Conservation (phyloP, 306 rosid species). For the Calophaca sinica region DNA sequence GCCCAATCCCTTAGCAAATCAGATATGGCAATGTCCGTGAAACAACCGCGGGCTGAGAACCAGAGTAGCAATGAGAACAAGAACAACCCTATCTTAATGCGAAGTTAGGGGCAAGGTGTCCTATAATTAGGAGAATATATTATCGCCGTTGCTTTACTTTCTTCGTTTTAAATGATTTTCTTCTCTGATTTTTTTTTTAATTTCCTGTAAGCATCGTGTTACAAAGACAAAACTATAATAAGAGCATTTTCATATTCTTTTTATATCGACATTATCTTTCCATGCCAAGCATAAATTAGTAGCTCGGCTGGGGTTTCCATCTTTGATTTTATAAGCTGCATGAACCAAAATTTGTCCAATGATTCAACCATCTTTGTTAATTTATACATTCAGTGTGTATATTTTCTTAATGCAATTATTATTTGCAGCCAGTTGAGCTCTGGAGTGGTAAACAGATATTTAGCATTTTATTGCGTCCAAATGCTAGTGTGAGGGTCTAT, state of each 20-base stretch:
- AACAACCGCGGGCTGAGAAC: slow-evolving; percentile 16
- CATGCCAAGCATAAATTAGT: background rate
- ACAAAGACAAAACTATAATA: too few species aligned
- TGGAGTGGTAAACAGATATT: slow-evolving; percentile 98
- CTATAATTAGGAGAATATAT: background rate
- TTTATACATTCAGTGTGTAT: slow-evolving; percentile 9
- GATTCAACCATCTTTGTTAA: slow-evolving; percentile 30
- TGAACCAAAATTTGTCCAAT: slow-evolving; percentile 23
- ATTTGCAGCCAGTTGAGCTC: slow-evolving; percentile 89
- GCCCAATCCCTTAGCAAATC: background rate
- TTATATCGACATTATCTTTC: slow-evolving; percentile 11
- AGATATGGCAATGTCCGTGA: background rate
- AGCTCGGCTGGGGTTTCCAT: background rate
- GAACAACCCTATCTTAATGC: background rate
- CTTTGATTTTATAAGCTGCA: slow-evolving; percentile 6
- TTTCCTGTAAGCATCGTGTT: slow-evolving; percentile 5
- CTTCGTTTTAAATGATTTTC: slow-evolving; percentile 1
- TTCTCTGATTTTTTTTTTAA: background rate
- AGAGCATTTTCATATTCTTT: background rate
- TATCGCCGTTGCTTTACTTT: background rate
- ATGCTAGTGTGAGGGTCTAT: slow-evolving; percentile 81
- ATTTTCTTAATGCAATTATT: slow-evolving; percentile 38
- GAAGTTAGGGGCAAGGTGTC: background rate
- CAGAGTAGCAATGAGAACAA: slow-evolving; percentile 1
- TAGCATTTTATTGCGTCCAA: slow-evolving; percentile 81